These are phyloP conservation scores for Phytophthora pseudosyringae DNA, from an alignment of 352 stramenopile genomes.

Conservation along the genomic window DNA sequence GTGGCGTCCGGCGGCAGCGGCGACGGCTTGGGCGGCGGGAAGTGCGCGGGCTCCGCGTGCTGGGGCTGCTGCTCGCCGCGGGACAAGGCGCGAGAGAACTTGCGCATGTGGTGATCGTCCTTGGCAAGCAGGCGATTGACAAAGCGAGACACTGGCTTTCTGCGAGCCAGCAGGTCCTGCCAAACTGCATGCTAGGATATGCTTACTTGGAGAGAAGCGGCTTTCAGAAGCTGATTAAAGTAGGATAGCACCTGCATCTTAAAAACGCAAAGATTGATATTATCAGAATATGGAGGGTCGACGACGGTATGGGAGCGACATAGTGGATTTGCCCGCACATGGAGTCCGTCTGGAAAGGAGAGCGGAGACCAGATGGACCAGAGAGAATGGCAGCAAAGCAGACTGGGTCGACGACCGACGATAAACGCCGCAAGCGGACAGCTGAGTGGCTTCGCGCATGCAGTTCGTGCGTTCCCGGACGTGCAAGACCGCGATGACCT, in stretches of 20 bases:
- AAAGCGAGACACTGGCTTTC: slow-evolving; percentile 33
- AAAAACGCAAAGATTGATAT: not conserved
- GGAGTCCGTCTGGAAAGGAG: slow-evolving; percentile 13
- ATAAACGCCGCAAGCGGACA: slow-evolving; percentile 30
- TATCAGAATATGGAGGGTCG: not conserved
- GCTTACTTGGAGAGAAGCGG: not conserved
- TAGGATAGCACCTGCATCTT: not conserved
- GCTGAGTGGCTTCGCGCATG: slow-evolving; percentile 19
- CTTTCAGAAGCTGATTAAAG: not conserved
- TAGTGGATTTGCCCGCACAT: slow-evolving; percentile 10
- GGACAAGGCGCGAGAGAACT: slow-evolving; percentile 36
- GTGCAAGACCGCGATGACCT: slow-evolving; percentile 3
- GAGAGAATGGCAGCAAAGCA: slow-evolving; percentile 9
- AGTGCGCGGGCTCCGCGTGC: slow-evolving; percentile 3
- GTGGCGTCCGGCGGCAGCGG: slow-evolving; percentile 15
- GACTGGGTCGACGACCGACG: slow-evolving; percentile 10
- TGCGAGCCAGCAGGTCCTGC: slow-evolving; percentile 24
- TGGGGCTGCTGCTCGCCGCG: slow-evolving; percentile 21
- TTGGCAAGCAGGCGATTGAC: slow-evolving; percentile 9
- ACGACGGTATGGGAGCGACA: not conserved
- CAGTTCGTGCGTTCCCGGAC: slow-evolving; percentile 4
- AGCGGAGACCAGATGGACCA: slow-evolving; percentile 31
- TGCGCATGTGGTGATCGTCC: slow-evolving; percentile 30
- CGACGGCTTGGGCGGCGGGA: slow-evolving; percentile 10
- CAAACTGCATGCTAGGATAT: slow-evolving; percentile 1